Base-by-base conservation (phyloP, 495 filamentous ascomycete genomes). In the Aspergillus steynii region DNA sequence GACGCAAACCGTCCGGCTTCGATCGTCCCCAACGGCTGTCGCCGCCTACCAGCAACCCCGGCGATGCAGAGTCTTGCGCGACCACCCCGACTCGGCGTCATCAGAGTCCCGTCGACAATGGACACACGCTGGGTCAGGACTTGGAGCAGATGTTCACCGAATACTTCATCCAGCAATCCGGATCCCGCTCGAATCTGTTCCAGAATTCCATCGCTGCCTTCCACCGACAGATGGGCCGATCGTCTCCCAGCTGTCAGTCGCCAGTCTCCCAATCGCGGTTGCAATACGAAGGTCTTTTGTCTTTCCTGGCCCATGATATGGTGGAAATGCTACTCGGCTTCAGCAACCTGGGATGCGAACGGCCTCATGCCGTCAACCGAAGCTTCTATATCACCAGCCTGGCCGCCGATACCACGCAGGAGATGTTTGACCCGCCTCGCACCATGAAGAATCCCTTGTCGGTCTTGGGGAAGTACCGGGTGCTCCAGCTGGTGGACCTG, bases 251-350 rank as follows among this genome's bases (percentile, higher is more conserved):
- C 10, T 12, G 9, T 31, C 46, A 15, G 5, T 15, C 27, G 28
- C 55, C 12, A 14, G 20, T 27, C 3, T 4, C 37, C 7, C 37
- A 10, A 12, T 12, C 37, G 37, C 10, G 37, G 37, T 12, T 42
- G 37, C 48, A 53, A 20, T 55, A 60, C 28, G 51, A 49, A 27
- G 58, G 52, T 2, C 29, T 60, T 9, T 20, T 60, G 45, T 54
- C 58, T 29, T 49, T 48, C 51, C 27, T 60, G 15, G 52, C 45
- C n/a, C 51, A 48, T 5, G 58, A 60, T 9, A 49, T 60, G 58
- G 50, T 60, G 29, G 58, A 53, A 25, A 55, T 32, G 12, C 37
- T 47, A 5, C 27, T 55, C 2, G 42, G 52, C 1, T 20, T 60
- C 42, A 47, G 58, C 42, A 14, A 29, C 8, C 28, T 60, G 9